Base-by-base conservation (phyloP, 2,329 filamentous ascomycete genomes). In the Chaetomium sp. region DNA sequence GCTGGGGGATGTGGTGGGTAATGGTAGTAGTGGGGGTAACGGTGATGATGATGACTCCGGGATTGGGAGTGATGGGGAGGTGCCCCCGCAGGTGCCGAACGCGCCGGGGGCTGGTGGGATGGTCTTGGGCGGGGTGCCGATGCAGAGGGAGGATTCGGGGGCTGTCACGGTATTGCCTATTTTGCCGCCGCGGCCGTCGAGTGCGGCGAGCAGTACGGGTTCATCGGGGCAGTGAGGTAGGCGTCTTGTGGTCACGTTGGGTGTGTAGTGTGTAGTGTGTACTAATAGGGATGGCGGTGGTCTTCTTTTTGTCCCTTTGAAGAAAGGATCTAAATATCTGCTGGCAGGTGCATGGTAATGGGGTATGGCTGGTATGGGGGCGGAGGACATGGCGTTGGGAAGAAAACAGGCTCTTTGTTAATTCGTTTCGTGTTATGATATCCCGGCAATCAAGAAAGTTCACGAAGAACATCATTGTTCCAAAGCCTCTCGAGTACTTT, bases 81-180 rank as follows among this genome's bases (percentile, higher is more conserved):
- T 58, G 54, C 54, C 54, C 33, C 57, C 57, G 12, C 54, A 59
- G 37, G 61, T 61, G 32, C 61, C 61, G 43, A 53, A 54, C 7
- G 55, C 52, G 34, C 59, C 62, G 33, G 55, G 57, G n/a, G 43
- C 49, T 42, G 59, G 66, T 55, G 58, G 62, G 27, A 49, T 49
- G 47, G 61, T 69, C 49, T 64, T 77, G 55, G 74, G 73, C n/a
- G 70, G 73, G 32, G 69, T 74, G 32, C 66, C 73, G 14, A 76
- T 75, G 73, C 72, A 74, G 62, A 69, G 72, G 51, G 71, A 71
- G 42, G 66, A 64, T 43, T 58, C 51, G 41, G 62, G 64, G 9
- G 58, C 60, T 1, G 63, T 63, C 37, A 64, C 63, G 4, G 19
- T 27, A 27, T 62, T 69, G 60, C 70, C 70, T 4, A 61, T 67